A percentile compares a stretch with the other conserved stretches of the same genome.
Conservation (phyloP, 2,329 filamentous ascomycete species). For the Chaetomiaceae sp. region DNA sequence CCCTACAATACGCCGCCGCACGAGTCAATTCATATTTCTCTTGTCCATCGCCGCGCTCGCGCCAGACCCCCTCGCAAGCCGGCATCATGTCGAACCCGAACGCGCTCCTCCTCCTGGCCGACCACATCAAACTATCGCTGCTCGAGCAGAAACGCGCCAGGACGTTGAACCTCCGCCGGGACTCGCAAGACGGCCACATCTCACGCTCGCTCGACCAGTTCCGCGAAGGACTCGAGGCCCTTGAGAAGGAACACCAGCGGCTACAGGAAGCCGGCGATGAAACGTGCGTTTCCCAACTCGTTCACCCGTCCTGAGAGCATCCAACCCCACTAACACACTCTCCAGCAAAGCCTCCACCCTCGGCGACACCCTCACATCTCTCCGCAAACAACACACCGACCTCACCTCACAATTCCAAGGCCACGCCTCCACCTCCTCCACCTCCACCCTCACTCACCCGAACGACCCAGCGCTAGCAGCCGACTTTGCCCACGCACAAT, state of each 20-base stretch:
- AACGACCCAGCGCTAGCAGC: slow-evolving; percentile 59
- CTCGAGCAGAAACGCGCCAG: slow-evolving; percentile 86
- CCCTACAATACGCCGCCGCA: too few relatives aligned
- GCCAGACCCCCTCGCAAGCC: too few relatives aligned
- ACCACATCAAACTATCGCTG: slow-evolving; percentile 94
- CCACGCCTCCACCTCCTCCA: slow-evolving; percentile 48
- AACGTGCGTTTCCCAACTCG: slow-evolving; percentile 42
- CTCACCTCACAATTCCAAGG: slow-evolving; percentile 78
- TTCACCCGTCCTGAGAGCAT: background rate
- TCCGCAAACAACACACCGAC: slow-evolving; percentile 71
- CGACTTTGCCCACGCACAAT: slow-evolving; percentile 62
- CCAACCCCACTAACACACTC: slow-evolving; percentile 18
- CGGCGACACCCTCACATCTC: slow-evolving; percentile 60
- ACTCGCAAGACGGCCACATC: slow-evolving; percentile 83
- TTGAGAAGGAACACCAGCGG: slow-evolving; percentile 61
- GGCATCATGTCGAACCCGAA: slow-evolving; percentile 53
- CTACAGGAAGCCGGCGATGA: slow-evolving; percentile 62
- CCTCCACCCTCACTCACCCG: slow-evolving; percentile 52
- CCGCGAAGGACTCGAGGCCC: slow-evolving; percentile 67
- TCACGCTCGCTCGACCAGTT: slow-evolving; percentile 84
- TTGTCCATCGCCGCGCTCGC: too few relatives aligned
- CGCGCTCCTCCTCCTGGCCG: slow-evolving; percentile 87
- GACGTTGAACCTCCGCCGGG: slow-evolving; percentile 71
- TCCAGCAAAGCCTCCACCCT: slow-evolving; percentile 46
- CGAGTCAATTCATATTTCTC: too few relatives aligned